Conservation (phyloP, 2,329 filamentous ascomycete genomes). For the Ascochyta lentis region DNA sequence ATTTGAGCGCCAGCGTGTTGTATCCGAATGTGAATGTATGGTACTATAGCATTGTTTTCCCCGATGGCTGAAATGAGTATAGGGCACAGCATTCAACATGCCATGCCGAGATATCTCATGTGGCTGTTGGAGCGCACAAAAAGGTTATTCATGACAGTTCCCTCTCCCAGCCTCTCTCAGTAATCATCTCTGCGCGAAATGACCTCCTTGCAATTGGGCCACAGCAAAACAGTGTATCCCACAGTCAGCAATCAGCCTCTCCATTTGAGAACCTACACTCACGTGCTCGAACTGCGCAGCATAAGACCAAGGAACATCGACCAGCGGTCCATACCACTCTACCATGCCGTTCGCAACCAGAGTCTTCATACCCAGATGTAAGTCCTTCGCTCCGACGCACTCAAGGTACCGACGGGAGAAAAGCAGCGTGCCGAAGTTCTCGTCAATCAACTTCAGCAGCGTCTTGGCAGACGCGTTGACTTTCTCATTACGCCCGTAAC, state of each 20-base stretch:
- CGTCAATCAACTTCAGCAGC: constrained; percentile 85
- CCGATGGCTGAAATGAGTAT: neutral
- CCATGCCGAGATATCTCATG: neutral
- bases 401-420: constrained; percentile 91
- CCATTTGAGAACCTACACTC: constrained; percentile 51
- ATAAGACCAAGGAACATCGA: constrained; percentile 90
- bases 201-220: constrained; percentile 74
- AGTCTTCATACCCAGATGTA: constrained; percentile 86
- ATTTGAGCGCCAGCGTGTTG: neutral
- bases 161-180: constrained; percentile 54
- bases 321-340: constrained; percentile 84
- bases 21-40: neutral
- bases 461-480: constrained; percentile 80
- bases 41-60: neutral
- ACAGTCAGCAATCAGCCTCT: constrained; percentile 18
- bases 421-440: constrained; percentile 91
- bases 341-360: constrained; percentile 82
- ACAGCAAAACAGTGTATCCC: constrained; percentile 40
- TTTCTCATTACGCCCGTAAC: constrained; percentile 75
- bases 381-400: constrained; percentile 86
- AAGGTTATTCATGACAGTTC: neutral
- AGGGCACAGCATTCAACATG: neutral
- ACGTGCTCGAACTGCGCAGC: constrained; percentile 95
- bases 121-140: neutral
- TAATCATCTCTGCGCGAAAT: constrained; percentile 87